Evolutionary conservation across 805 yeast species (phyloP), one percentile per base, ranked within the genome.

Genomic region (Cyberlindnera nakhonratchasimensis): DNA sequence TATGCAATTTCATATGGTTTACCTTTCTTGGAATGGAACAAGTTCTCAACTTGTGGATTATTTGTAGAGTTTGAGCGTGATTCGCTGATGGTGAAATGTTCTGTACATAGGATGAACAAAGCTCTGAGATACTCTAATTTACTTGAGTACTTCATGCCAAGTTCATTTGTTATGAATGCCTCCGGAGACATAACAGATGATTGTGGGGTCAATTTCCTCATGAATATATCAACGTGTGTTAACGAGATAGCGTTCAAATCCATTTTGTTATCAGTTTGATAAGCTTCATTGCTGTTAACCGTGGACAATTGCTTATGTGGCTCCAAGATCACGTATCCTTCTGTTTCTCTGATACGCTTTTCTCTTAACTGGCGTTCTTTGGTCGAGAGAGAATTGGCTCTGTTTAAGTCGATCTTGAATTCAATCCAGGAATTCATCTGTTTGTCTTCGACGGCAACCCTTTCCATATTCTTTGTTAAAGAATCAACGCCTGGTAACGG

Each of bases 1-100:
- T 84, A 79, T 9, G 93, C 87, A 42, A 91, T 61, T 56, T 88
- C 95, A 51, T 76, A 82, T 1, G 87, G 63, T 40, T 73, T 79
- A 38, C 80, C 91, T 55, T 70, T 75, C 46, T 74, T 74, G 43
- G 65, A 65, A 43, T 55, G 57, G 58, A 77, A 62, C 3, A 75
- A 58, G n/a, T 64, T 54, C 42, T 68, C 65, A 45, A 68, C 64
- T 10, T 37, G 23, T 9, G 48, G 48, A 32, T 64, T 66, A 33
- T 64, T 40, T 13, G 31, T 19, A 7, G 19, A 22, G 14, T 42
- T 13, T 6, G 39, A 34, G n/a, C 41, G 39, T 3, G 46, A 30
- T 14, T 48, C 69, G 17, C 67, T 65, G 51, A 77, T 63, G 17
- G 62, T 66, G 53, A 77, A 82, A 59, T 74, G 80, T 55, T 75